Evolutionary conservation across 768 basidiomycete genomes (phyloP).

Genomic region (Tricholoma terreum): DNA sequence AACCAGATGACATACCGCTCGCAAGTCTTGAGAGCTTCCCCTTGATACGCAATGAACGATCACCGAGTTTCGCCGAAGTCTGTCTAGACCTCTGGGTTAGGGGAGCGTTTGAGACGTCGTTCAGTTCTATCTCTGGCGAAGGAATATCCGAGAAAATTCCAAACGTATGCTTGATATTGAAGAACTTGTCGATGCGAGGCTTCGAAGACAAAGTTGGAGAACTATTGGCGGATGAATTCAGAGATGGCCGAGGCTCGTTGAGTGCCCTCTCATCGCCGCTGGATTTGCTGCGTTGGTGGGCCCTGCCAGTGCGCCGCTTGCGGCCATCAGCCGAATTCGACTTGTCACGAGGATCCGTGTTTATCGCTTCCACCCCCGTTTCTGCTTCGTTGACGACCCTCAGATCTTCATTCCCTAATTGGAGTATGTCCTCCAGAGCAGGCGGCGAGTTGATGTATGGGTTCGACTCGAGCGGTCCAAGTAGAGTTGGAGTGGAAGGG

Average conservation of each 20-base stretch:
- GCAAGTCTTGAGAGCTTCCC: conserved; percentile 15
- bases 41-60: conserved; percentile 12
- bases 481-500: not conserved
- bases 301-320: not conserved
- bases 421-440: conserved; percentile 26
- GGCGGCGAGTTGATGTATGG: conserved; percentile 50
- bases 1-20: conserved; percentile 7
- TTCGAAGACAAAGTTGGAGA: conserved; percentile 6
- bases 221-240: not conserved
- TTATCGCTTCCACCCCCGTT: not conserved
- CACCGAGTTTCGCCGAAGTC: conserved; percentile 7
- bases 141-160: conserved; percentile 8
- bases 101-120: conserved; percentile 10
- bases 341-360: conserved; percentile 5
- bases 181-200: conserved; percentile 13
- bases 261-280: conserved; percentile 5
- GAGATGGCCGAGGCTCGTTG: conserved; percentile 6
- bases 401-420: conserved; percentile 4
- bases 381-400: conserved; percentile 5
- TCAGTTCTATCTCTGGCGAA: conserved; percentile 4
- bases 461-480: conserved; percentile 22
- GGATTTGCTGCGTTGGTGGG: conserved; percentile 2
- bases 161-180: conserved; percentile 14
- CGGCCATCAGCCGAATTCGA: conserved; percentile 10
- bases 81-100: not conserved